phyloP scores from a whole-genome alignment of 305 asterid species.

The Ruellia speciosa region DNA sequence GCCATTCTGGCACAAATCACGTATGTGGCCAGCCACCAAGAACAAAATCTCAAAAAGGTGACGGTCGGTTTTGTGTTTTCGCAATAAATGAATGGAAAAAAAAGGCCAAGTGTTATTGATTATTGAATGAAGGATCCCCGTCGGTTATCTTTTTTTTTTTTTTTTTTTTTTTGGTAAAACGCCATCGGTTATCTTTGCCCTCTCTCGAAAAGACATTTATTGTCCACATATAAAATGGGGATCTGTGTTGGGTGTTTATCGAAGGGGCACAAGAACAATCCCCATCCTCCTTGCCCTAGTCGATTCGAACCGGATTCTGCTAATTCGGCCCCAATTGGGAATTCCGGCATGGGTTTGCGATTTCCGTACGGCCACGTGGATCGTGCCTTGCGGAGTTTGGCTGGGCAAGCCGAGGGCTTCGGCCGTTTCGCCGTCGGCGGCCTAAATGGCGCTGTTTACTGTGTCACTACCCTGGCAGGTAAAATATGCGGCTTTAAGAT shows the following conservation, averaged over 20 bases:
- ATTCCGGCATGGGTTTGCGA: slow-evolving; percentile 31
- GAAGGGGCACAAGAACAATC: not conserved
- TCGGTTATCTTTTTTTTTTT: not conserved
- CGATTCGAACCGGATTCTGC: slow-evolving; percentile 5
- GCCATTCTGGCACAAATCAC: too few relatives aligned
- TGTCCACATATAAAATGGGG: not conserved
- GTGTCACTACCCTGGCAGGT: slow-evolving; percentile 51
- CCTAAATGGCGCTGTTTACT: slow-evolving; percentile 41
- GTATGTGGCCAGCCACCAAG: too few relatives aligned
- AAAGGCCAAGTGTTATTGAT: too few relatives aligned
- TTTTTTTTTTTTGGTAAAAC: not conserved
- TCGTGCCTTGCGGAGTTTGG: slow-evolving; percentile 36
- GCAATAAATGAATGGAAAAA: too few relatives aligned
- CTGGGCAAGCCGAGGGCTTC: slow-evolving; percentile 70
- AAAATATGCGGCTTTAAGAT: not conserved
- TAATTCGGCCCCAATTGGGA: not conserved
- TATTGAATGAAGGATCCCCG: too few relatives aligned
- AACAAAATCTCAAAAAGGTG: too few relatives aligned
- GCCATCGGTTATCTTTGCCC: not conserved
- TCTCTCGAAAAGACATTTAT: too few relatives aligned
- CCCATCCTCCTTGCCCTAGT: not conserved
- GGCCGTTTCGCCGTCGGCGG: slow-evolving; percentile 57
- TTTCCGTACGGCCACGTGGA: slow-evolving; percentile 50
- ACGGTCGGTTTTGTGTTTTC: too few relatives aligned
- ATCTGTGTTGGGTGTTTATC: not conserved